Evolutionary conservation across 2,329 filamentous ascomycete species (phyloP), one percentile per base, ranked within the genome.

Genomic region (Colletotrichum sp.): DNA sequence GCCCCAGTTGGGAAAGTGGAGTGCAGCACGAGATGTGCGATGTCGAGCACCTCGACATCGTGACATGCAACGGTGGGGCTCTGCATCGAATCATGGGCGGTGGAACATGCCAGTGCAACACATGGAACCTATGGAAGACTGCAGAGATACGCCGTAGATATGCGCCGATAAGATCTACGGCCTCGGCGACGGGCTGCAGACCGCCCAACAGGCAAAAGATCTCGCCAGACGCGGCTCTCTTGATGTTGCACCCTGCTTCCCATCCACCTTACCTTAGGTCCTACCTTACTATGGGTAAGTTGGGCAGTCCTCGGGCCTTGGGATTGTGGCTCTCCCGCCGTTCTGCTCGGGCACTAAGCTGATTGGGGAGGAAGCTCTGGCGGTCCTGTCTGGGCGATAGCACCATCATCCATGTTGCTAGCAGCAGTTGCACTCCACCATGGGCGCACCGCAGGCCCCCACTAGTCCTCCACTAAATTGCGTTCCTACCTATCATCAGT

Each of bases 171-270:
- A 52, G 44, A 52, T 52, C 12, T 52, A 52, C 44, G 44, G 12
- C 44, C 44, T 52, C 12, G 44, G 44, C 44, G 44, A 49, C 39
- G 39, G 39, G 3, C 2, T 24, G 44, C 6, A 59, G 55, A 59
- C 55, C 55, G 55, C 55, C n/a, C n/a, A 52, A 49, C 32, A 68
- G 28, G 44, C 65, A 49, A 21, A 26, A 18, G 4, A 13, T 8
- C 9, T 72, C 74, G 74, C 74, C 49, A 69, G 59, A 55, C 59
- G 74, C 74, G 74, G 73, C 73, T 73, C 44, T 36, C 36, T 69
- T 36, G 70, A 60, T 34, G 74, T 62, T 65, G 63, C 62, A 64
- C 39, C 69, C 52, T 75, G 55, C 21, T 18, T 39, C 34, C 1
- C 36, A 8, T 39, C 4, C 36, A 39, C 36, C 36, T 39, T 39